Base-by-base conservation (phyloP, 2,329 filamentous ascomycete genomes). In the Pleomassaria siparia region DNA sequence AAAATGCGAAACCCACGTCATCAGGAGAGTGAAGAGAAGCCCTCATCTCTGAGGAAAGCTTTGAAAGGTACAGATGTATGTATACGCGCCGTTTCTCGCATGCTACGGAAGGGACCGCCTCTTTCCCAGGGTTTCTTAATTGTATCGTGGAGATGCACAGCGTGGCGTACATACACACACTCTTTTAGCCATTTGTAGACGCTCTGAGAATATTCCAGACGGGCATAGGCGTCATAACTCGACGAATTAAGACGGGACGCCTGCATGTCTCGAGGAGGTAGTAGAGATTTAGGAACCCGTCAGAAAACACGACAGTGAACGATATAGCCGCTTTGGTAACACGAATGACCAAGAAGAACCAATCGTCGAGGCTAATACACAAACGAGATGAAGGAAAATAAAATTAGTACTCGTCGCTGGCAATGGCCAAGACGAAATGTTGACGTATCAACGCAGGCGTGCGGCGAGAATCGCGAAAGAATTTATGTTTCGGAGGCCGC, bases 161-260 rank as follows among this genome's bases (percentile, higher is more conserved):
- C 15, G 36, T 24, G 28, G 20, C 21, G 41, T 33, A 30, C 41
- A 30, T 44, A 16, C 29, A 36, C 29, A 44, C 29, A 20, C 26
- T 44, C 21, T 44, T 35, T 44, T 30, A 29, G 11, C 18, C n/a
- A 35, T 24, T 9, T 37, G 35, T 24, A 13, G 18, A 24, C 8
- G n/a, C 3, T 22, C n/a, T 10, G 35, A n/a, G 35, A 10, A 2
- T 24, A 22, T 37, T 37, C 3, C 29, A 30, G 13, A 30, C 5
- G 4, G 29, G 5, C 29, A 26, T 13, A 24, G n/a, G 7, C 18
- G n/a, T 24, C 20, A 22, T 37, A 22, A 3, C 6, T 30, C 13
- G 29, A 30, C 13, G 18, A 12, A 22, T 22, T 22, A n/a, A 20
- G 20, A 22, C 18, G 12, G 35, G 6, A 5, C 24, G 35, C 20